Base-by-base conservation (phyloP, 2,329 filamentous ascomycete genomes). In the Berkeleyomyces basicola region DNA sequence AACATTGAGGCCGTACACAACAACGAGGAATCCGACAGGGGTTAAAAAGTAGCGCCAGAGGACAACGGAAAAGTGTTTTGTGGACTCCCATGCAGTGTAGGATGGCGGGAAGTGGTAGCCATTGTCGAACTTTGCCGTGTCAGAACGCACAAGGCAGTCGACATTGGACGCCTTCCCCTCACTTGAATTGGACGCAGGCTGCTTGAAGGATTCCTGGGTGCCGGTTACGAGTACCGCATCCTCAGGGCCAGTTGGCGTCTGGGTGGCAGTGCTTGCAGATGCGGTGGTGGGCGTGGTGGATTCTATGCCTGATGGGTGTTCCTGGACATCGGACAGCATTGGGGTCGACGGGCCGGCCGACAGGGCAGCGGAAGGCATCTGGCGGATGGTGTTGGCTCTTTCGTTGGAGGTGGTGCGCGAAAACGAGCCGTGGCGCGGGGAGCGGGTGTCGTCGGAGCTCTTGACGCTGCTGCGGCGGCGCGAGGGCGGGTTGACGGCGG, bases 1-100 rank as follows among this genome's bases (percentile, higher is more conserved):
- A 23, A 95, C 81, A 66, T 92, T 91, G 63, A 93, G 79, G 10
- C 86, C 83, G 72, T 95, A 95, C 4, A 95, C 71, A 1, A 84
- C 87, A 47, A 92, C 81, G 61, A 88, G 75, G 70, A 93, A 90
- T 2, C 90, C 89, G 62, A 87, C 72, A 0, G 86, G 86, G 0
- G 88, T 95, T 44, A 81, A 75, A 68, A 87, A 82, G 75, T 89
- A 95, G 61, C 82, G 79, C 82, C 83, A 85, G 69, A 87, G 88
- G 0, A 81, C 79, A 37, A 78, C 74, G 10, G 84, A 69, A 1
- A 79, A 82, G 61, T 83, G 81, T 23, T 72, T 74, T 1, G 82
- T 80, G 1, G 83, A 80, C 63, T 83, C 79, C 43, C 75, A 78
- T 75, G 80, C 82, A 0, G 82, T 74, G 68, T 83, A 82, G 62